Evolutionary conservation across 2,329 filamentous ascomycete genomes (phyloP), one percentile per base, ranked within the genome.

Genomic region (Dryadomyces quercus-mongolicae): DNA sequence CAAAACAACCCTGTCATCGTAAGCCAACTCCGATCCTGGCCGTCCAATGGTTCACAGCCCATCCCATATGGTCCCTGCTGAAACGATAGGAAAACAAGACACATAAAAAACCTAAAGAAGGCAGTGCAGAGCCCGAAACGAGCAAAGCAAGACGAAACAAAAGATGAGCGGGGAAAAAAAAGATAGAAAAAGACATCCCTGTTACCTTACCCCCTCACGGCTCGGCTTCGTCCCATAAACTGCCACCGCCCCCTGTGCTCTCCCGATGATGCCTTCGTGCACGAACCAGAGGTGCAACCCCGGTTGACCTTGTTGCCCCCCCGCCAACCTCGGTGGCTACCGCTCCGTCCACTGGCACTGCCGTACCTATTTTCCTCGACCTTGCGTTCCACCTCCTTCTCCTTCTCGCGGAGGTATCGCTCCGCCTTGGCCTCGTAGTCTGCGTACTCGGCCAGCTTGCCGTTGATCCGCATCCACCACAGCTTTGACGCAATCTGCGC

Each of bases 401-500:
- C 54, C n/a, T 56, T 44, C 13, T 49, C 36, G 15, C 20, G 38
- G 2, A 61, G 43, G 36, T 54, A 57, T 9, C 36, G 3, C 5
- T 36, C 22, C 10, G 60, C 57, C 53, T 60, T 57, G 1, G 51
- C 49, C 36, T 47, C 49, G 46, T 61, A 61, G 1, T 15, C 21
- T 2, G 54, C 56, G 42, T 58, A 53, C 48, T 61, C 56, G 8
- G 45, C 45, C 9, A 9, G n/a, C 45, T 56, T 55, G 5, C 60
- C 60, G 25, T 46, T 56, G 2, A 58, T 18, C n/a, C 50, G 57
- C 20, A 61, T 52, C 60, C 60, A 61, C 60, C 59, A 57, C 18
- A 61, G 53, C 53, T 57, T 58, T 15, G 59, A 59, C 9, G 53
- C 36, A 16, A 61, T 57, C 54, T 61, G 60, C 4, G 57, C 56